Conservation (phyloP, 352 stramenopile species). For the Globisporangium takayamanum region DNA sequence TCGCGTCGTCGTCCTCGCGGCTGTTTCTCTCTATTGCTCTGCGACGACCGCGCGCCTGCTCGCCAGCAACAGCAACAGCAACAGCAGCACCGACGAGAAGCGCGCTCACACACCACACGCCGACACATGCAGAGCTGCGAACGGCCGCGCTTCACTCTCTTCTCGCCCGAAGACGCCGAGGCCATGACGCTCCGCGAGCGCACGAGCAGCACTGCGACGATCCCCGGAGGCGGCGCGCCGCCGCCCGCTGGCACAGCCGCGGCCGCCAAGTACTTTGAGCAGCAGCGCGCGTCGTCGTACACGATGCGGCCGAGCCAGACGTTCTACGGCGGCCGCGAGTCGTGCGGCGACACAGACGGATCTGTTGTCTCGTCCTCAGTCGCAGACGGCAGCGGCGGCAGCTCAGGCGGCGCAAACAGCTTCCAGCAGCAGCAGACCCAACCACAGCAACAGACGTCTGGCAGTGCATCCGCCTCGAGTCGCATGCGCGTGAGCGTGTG, state of each 20-base stretch:
- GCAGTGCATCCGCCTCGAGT: conserved; percentile 10
- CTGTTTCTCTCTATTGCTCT: too few relatives aligned
- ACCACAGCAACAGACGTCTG: neutral
- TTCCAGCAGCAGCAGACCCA: neutral
- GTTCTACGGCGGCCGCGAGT: conserved; percentile 34
- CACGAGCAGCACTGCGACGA: conserved; percentile 24
- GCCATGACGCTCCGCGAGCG: conserved; percentile 68
- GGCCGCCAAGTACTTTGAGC: conserved; percentile 13
- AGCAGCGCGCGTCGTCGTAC: conserved; percentile 32
- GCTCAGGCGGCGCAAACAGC: conserved; percentile 19
- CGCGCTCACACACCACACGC: neutral
- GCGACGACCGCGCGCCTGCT: neutral
- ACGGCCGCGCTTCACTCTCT: conserved; percentile 63
- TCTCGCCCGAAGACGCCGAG: conserved; percentile 59
- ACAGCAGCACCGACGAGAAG: too few relatives aligned
- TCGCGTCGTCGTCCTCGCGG: too few relatives aligned
- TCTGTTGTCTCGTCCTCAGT: conserved; percentile 57
- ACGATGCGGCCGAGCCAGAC: conserved; percentile 59
- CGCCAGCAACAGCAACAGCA: neutral
- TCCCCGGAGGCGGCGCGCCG: conserved; percentile 7
- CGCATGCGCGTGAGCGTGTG: conserved; percentile 56
- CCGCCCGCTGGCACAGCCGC: neutral
- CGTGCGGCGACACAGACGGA: conserved; percentile 41
- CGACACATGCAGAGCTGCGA: conserved; percentile 20
- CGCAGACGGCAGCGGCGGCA: conserved; percentile 34